Conservation (phyloP, 2,329 filamentous ascomycete species). For the Penicillium sp. region DNA sequence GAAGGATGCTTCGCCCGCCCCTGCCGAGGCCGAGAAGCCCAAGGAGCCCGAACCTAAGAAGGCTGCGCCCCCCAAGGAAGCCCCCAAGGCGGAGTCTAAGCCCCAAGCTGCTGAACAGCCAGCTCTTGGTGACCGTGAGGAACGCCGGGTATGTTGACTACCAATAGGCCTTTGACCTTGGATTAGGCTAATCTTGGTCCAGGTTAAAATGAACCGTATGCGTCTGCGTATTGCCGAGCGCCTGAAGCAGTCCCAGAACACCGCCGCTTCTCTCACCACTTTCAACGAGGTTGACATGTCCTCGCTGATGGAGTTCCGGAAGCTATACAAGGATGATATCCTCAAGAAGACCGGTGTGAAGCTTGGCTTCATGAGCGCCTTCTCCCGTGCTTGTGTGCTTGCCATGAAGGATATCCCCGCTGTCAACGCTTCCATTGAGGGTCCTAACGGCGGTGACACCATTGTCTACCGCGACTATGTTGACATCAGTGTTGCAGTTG, state of each 20-base stretch:
- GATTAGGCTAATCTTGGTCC: conserved; percentile 7
- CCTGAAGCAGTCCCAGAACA: conserved; percentile 98
- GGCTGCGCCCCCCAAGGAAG: conserved; percentile 27
- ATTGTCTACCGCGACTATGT: conserved; percentile 99
- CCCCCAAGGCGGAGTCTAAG: conserved; percentile 21
- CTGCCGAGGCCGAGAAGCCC: conserved; percentile 29
- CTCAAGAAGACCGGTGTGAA: conserved; percentile 96
- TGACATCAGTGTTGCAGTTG: conserved; percentile 94
- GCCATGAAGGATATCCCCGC: conserved; percentile 94
- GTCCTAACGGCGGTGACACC: conserved; percentile 89
- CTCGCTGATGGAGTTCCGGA: conserved; percentile 92
- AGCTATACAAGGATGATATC: conserved; percentile 93
- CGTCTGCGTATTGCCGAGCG: conserved; percentile 94
- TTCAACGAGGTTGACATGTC: conserved; percentile 99
- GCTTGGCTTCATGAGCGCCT: conserved; percentile 99
- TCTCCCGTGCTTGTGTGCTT: conserved; percentile 82
- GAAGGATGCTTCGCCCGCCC: conserved; percentile 46
- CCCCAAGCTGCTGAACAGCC: conserved; percentile 16
- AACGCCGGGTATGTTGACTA: conserved; percentile 68
- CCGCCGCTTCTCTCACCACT: conserved; percentile 91
- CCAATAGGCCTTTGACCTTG: background rate
- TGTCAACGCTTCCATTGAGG: conserved; percentile 96
- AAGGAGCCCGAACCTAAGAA: conserved; percentile 34
- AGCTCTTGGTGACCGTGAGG: conserved; percentile 70
- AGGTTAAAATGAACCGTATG: conserved; percentile 99